Conservation (phyloP, 177 flowering plant species). For the Tripterygium wilfordii region DNA sequence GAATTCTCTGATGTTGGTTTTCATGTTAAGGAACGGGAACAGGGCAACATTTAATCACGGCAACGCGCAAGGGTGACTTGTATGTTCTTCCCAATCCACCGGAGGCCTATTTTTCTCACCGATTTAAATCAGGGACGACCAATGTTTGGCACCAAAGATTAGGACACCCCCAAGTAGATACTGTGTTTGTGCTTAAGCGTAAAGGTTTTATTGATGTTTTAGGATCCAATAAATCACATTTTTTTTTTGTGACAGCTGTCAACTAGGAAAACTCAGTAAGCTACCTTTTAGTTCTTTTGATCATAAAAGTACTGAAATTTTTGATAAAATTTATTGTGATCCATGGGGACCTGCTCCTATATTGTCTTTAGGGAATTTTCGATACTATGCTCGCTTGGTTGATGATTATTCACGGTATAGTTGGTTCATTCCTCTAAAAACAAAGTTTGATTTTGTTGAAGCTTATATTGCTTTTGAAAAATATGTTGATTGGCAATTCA, state of each 20-base stretch:
- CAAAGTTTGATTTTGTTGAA: slow-evolving; percentile 4
- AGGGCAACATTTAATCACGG: background rate
- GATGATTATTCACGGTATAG: slow-evolving; percentile 10
- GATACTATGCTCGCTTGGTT: slow-evolving; percentile 9
- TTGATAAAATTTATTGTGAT: slow-evolving; percentile 16
- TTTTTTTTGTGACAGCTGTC: slow-evolving; percentile 8
- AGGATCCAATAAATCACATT: background rate
- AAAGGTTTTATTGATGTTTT: slow-evolving; percentile 5
- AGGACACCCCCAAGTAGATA: slow-evolving; percentile 7
- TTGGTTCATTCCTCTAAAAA: slow-evolving; percentile 10
- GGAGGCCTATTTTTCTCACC: slow-evolving; percentile 6
- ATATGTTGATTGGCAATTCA: background rate
- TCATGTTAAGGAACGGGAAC: slow-evolving; percentile 5
- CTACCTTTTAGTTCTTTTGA: background rate
- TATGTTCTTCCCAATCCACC: slow-evolving; percentile 5
- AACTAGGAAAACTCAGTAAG: slow-evolving; percentile 2
- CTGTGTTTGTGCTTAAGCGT: background rate
- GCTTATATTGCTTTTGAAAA: background rate
- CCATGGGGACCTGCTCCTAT: slow-evolving; percentile 15
- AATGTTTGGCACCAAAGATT: slow-evolving; percentile 11
- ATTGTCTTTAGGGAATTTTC: background rate
- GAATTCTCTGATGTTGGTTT: slow-evolving; percentile 5
- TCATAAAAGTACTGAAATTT: background rate
- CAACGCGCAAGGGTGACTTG: slow-evolving; percentile 7
- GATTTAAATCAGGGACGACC: background rate